Conservation (phyloP, 2,329 filamentous ascomycete species). For the Hypoxylon sp. region DNA sequence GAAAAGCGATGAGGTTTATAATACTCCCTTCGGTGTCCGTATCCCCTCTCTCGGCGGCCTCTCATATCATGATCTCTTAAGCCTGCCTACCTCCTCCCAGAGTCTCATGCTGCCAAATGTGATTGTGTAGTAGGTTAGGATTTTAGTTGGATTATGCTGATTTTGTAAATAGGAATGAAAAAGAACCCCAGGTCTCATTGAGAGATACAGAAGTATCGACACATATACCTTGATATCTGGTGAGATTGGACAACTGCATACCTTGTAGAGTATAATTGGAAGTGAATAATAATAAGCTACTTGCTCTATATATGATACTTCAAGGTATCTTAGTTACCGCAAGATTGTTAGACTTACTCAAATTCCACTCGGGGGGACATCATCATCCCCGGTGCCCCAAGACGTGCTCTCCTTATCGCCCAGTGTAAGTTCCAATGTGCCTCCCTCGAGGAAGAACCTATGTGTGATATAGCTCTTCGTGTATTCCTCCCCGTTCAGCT, state of each 20-base stretch:
- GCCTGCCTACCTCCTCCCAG: no score
- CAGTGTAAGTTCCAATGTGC: slow-evolving; percentile 70
- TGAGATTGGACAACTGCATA: not conserved
- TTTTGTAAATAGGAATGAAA: no score
- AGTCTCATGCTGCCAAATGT: no score
- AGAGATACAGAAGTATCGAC: not conserved
- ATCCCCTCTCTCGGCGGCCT: no score
- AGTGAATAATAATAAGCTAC: not conserved
- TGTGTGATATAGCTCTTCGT: slow-evolving; percentile 75
- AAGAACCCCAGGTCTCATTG: no score
- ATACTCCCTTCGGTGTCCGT: no score
- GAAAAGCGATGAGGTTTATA: no score
- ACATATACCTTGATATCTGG: not conserved
- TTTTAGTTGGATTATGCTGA: no score
- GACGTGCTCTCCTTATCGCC: slow-evolving; percentile 67
- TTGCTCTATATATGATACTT: not conserved
- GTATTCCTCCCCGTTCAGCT: slow-evolving; percentile 69
- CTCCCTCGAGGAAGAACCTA: slow-evolving; percentile 73
- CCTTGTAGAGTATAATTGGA: not conserved
- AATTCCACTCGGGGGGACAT: slow-evolving; percentile 68
- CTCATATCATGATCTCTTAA: no score
- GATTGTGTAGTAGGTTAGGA: no score
- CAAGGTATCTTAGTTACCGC: not conserved
- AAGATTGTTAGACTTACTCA: slow-evolving; percentile 46
- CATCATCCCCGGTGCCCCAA: slow-evolving; percentile 70